Evolutionary conservation across 139 green algal genomes (phyloP).

Genomic region (Asterochloris sp.): DNA sequence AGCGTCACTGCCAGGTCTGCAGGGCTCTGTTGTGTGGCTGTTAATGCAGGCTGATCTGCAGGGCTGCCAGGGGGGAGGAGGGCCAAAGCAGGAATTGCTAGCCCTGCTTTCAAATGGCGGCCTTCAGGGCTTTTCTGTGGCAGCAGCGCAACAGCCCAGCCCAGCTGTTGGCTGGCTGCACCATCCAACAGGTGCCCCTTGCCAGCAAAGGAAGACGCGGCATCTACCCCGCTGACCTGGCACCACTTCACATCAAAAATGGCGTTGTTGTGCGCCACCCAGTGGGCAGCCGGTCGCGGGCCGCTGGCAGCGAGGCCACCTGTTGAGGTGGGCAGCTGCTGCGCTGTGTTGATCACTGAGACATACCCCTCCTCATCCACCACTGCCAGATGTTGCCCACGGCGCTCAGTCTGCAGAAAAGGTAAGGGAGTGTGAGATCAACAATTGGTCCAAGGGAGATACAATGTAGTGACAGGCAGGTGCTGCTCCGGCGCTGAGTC

Average conservation of each 20-base stretch:
- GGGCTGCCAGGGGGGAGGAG: too few relatives aligned
- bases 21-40: not conserved
- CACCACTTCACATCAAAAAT: slow-evolving; percentile 81
- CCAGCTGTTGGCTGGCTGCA: too few relatives aligned
- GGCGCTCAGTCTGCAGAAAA: not conserved
- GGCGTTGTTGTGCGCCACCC: slow-evolving; percentile 70
- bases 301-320: slow-evolving; percentile 16
- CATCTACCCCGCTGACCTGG: slow-evolving; percentile 31
- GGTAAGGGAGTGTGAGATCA: too few relatives aligned
- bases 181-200: too few relatives aligned
- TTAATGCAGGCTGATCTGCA: too few relatives aligned
- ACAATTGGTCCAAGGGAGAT: too few relatives aligned
- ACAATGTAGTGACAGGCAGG: too few relatives aligned
- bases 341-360: slow-evolving; percentile 43
- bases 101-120: too few relatives aligned
- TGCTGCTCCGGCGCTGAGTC: too few relatives aligned
- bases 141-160: too few relatives aligned
- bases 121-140: too few relatives aligned
- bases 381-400: slow-evolving; percentile 54
- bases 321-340: slow-evolving; percentile 18
- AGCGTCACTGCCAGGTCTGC: not conserved
- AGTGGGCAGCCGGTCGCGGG: slow-evolving; percentile 48
- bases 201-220: not conserved
- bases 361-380: slow-evolving; percentile 78
- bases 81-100: too few relatives aligned